Base-by-base conservation (phyloP, 306 rosid genomes). In the Datisca glomerata region DNA sequence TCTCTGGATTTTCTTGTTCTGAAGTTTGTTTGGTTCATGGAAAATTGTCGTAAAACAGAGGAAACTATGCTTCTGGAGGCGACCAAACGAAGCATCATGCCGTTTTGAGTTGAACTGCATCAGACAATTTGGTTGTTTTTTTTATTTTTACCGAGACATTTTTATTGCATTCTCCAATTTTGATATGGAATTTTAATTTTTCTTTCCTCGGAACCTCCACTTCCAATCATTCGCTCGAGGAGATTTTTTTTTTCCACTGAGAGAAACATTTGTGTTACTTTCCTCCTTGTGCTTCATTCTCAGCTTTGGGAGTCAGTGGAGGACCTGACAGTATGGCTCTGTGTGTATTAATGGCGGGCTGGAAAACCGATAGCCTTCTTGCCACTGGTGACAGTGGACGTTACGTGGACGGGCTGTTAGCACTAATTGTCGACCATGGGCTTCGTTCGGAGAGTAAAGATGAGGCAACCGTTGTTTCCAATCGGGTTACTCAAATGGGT, bases 261-360 rank as follows among this genome's bases (percentile, higher is more conserved):
- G n/a, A n/a, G n/a, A n/a, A n/a, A n/a, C n/a, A n/a, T n/a, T n/a
- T n/a, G n/a, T n/a, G n/a, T n/a, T n/a, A n/a, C n/a, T n/a, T n/a
- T n/a, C n/a, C n/a, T n/a, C n/a, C n/a, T n/a, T n/a, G n/a, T 57
- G 55, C 28, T 67, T 48, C 41, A 18, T 32, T 21, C 17, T 49
- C 56, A 89, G 95, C 95, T 51, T 37, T 89, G 69, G 98, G 95
- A 53, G 98, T 89, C 22, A 84, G 95, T n/a, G 98, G 98, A 55
- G 98, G 98, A 46, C 95, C 93, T 31, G 98, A 89, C 45, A 89
- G 98, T 51, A 64, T 80, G 72, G 98, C 95, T 41, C 48, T 70
- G 11, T 70, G 97, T 61, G 93, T 73, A 49, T 68, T 89, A 44
- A 61, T 77, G 37, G 83, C 91, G 18, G 59, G 48, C 44, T 80